These are phyloP conservation scores for Aspergillus sparsus DNA, from an alignment of 495 filamentous ascomycete genomes.

Conservation along the genomic window DNA sequence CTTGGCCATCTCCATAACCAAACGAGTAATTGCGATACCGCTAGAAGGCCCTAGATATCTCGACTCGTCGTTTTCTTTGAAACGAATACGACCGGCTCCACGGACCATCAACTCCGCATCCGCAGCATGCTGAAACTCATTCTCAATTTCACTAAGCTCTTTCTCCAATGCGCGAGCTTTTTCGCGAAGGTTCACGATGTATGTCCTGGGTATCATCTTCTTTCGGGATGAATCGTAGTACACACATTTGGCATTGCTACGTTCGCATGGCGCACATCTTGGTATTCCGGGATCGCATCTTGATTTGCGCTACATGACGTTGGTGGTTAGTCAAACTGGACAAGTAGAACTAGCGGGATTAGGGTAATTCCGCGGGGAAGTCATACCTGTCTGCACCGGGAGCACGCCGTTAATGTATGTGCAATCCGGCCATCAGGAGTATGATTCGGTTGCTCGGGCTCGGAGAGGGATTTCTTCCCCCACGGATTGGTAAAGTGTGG, in stretches of 20 bases:
- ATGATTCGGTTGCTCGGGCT: slow-evolving; percentile 30
- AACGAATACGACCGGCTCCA: slow-evolving; percentile 75
- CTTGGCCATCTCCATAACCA: slow-evolving; percentile 94
- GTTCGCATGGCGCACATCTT: slow-evolving; percentile 87
- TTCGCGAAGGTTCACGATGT: slow-evolving; percentile 85
- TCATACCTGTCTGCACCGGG: slow-evolving; percentile 79
- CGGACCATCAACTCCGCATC: slow-evolving; percentile 80
- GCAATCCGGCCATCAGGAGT: slow-evolving; percentile 57
- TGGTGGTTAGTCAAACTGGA: slow-evolving; percentile 5
- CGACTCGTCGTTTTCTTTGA: slow-evolving; percentile 78
- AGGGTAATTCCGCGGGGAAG: not conserved
- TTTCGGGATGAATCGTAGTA: slow-evolving; percentile 87
- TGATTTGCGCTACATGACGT: slow-evolving; percentile 72
- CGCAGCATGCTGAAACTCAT: slow-evolving; percentile 65
- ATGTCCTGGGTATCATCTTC: slow-evolving; percentile 74
- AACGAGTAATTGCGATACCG: slow-evolving; percentile 87
- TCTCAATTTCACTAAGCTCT: slow-evolving; percentile 62
- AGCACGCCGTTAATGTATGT: slow-evolving; percentile 85
- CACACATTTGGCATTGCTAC: slow-evolving; percentile 84
- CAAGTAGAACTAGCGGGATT: not conserved
- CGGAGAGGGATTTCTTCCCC: slow-evolving; percentile 23
- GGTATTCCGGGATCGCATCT: slow-evolving; percentile 90
- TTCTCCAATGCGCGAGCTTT: slow-evolving; percentile 75
- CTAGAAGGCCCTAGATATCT: slow-evolving; percentile 90
- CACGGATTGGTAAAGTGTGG: slow-evolving; percentile 32